Evolutionary conservation across 2,329 filamentous ascomycete species (phyloP), one percentile per base, ranked within the genome.

Genomic region (Talaromyces atroroseus): DNA sequence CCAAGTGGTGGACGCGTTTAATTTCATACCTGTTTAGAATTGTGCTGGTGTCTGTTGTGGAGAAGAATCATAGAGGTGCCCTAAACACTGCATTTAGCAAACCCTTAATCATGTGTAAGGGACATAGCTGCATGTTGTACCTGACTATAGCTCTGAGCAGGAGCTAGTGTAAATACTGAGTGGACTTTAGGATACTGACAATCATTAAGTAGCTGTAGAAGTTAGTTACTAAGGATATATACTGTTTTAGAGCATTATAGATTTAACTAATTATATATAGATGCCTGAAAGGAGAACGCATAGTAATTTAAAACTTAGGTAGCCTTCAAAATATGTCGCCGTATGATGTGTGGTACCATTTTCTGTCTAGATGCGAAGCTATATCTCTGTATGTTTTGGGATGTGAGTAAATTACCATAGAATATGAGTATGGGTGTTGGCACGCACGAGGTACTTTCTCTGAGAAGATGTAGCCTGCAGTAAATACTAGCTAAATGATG

Each of bases 51-150:
- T 62, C 61, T 3, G 54, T 60, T 1, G 26, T 29, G 2, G 58
- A 18, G 40, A 64, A 62, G 40, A 60, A 63, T 6, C 57, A 58
- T 5, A 63, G 24, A 2, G 58, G 62, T n/a, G 62, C 61, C 10
- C 38, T 21, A 29, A 29, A 29, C 26, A n/a, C 26, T 29, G 26
- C 26, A 29, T 29, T 29, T 29, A 29, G 26, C 26, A n/a, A n/a
- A 29, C 8, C 8, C 26, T 8, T 29, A 29, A 5, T 29, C 26
- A 29, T 29, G 26, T 29, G 26, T 8, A 29, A 29, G 26, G 8
- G 26, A 29, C 5, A 29, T 29, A 8, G 26, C 26, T 29, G 26
- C 26, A 29, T 29, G 26, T 29, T 29, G 26, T 29, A 29, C 26
- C 26, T 29, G 23, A 62, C 55, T 3, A 61, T 57, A 4, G 58